These are phyloP conservation scores for Gossypium anomalum DNA, from an alignment of 345 rosid genomes.

Conservation along the genomic window DNA sequence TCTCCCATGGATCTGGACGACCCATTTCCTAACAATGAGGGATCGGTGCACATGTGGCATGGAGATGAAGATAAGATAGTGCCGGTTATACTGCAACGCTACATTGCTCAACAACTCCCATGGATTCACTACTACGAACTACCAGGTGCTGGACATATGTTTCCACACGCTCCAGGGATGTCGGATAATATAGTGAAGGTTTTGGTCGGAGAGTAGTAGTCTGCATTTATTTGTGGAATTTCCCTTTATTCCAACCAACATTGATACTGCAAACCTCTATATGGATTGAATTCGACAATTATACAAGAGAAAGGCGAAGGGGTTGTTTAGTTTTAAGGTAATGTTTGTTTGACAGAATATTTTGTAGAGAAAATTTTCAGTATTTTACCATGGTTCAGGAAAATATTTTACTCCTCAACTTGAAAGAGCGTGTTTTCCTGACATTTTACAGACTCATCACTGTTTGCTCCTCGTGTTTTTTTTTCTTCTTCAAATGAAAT, in stretches of 20 bases:
- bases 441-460: too few species aligned
- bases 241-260: not conserved
- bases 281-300: not conserved
- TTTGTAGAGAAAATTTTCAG: too few species aligned
- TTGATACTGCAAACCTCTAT: not conserved
- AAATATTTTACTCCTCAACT: too few species aligned
- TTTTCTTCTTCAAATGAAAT: too few species aligned
- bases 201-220: slow-evolving; percentile 9
- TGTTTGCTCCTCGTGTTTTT: too few species aligned
- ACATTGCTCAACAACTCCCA: slow-evolving; percentile 33
- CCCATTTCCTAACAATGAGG: slow-evolving; percentile 43
- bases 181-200: not conserved
- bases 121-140: slow-evolving; percentile 41
- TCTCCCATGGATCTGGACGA: slow-evolving; percentile 46
- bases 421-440: too few species aligned
- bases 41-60: slow-evolving; percentile 44
- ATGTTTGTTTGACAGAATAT: too few species aligned
- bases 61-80: slow-evolving; percentile 41
- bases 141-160: slow-evolving; percentile 33
- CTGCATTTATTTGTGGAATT: not conserved
- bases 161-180: slow-evolving; percentile 10
- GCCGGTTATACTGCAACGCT: slow-evolving; percentile 31
- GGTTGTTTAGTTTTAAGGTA: not conserved
- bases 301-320: not conserved
- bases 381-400: too few species aligned